These are phyloP conservation scores for Pouteria glomerata DNA, from an alignment of 148 eudicot species.

Conservation along the genomic window DNA sequence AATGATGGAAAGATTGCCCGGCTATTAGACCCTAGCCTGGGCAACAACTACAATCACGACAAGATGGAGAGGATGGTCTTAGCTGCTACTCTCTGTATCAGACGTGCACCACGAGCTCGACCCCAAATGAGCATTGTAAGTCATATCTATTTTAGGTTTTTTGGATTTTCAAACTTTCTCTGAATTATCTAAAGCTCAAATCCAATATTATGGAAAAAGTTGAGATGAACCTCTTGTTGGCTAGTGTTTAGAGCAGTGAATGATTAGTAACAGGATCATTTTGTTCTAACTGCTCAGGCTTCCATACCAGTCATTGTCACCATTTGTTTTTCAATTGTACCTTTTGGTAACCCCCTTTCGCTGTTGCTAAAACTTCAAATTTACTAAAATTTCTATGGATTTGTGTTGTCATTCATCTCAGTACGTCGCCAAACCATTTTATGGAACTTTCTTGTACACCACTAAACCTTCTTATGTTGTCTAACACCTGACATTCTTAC, in stretches of 20 bases:
- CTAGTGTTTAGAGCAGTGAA: not conserved
- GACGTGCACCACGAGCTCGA: slow-evolving; percentile 69
- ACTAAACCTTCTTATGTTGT: too few species aligned
- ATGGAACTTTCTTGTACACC: not conserved
- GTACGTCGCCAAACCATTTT: not conserved
- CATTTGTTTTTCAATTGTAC: not conserved
- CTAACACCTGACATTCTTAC: too few species aligned
- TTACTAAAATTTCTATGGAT: not conserved
- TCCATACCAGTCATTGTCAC: not conserved
- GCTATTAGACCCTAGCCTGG: slow-evolving; percentile 61
- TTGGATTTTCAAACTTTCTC: too few species aligned
- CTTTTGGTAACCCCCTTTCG: not conserved
- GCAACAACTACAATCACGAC: slow-evolving; percentile 36
- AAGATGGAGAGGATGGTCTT: slow-evolving; percentile 77
- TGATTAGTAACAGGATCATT: not conserved
- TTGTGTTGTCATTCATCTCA: not conserved
- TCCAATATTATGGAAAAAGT: not conserved
- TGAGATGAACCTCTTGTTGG: not conserved
- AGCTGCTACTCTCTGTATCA: slow-evolving; percentile 83
- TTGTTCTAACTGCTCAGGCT: not conserved
- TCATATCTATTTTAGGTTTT: not conserved
- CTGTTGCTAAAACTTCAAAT: not conserved
- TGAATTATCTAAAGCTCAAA: not conserved
- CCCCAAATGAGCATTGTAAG: slow-evolving; percentile 68
- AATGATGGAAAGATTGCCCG: slow-evolving; percentile 51